Base-by-base conservation (phyloP, 805 yeast genomes). In the Yamadazyma ubonensis region DNA sequence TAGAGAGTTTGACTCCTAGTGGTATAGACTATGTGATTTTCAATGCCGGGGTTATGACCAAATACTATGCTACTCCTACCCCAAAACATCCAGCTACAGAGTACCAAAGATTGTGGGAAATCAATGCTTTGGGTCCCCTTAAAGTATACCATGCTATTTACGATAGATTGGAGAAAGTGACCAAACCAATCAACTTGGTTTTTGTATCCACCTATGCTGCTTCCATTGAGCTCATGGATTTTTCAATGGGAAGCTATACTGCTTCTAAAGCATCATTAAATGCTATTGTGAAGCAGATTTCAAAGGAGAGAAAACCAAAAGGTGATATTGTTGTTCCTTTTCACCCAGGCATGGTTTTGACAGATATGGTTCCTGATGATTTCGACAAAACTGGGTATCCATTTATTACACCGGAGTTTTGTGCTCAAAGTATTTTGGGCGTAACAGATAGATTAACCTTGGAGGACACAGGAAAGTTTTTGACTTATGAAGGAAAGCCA, bases 341-440 rank as follows among this genome's bases (percentile, higher is more conserved):
- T 9, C 70, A 66, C 38, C 76, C 76, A 1, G 74, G 75, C 23
- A 22, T 56, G 8, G 73, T 69, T 10, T 15, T 38, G 10, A 63
- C 66, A 20, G 73, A 67, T 36, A 58, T 59, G 61, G 59, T 18
- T 12, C 19, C 33, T 20, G 31, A 16, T 6, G 38, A 12, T 12
- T 40, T 40, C 16, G 30, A 27, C 12, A 27, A 4, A 3, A 12
- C 11, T 4, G 15, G 16, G 8, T 16, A 12, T 9, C 11, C 6
- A 5, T 4, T 27, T 4, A 14, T 37, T 5, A 5, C 37, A 11
- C 42, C 48, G n/a, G 41, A 33, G 2, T 21, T 28, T 10, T 15
- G 36, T 34, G 41, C 29, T 17, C 9, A 14, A 2, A 23, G 25
- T 11, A 16, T 39, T 6, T 29, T 38, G 19, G 15, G 22, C 16